phyloP scores from a whole-genome alignment of 2,329 filamentous ascomycete species.

The Botrytis elliptica region DNA sequence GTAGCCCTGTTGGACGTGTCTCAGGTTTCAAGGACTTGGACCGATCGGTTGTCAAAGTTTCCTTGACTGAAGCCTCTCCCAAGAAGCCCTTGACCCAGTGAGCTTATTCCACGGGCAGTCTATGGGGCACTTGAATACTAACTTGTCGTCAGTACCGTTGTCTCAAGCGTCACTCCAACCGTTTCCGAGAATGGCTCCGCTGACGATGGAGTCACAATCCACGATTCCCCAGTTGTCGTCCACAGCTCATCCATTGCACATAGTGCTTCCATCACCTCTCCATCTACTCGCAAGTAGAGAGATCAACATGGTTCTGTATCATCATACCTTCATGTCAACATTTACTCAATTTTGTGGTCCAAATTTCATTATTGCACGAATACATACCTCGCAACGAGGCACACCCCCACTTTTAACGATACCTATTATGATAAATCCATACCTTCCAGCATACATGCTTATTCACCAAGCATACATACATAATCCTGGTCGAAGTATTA shows the following conservation, averaged over 20 bases:
- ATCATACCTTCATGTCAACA: constrained; percentile 21
- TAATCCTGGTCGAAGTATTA: constrained; percentile 31
- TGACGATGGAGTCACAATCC: constrained; percentile 38
- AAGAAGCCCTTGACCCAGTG: constrained; percentile 35
- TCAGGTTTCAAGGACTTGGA: constrained; percentile 39
- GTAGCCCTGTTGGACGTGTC: constrained; percentile 29
- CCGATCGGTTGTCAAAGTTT: constrained; percentile 33
- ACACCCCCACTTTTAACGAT: constrained; percentile 30
- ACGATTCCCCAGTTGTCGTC: constrained; percentile 37
- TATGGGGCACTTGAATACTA: not conserved
- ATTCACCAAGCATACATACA: constrained; percentile 35
- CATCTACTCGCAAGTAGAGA: constrained; percentile 36
- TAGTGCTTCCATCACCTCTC: constrained; percentile 30
- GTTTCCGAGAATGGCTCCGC: constrained; percentile 39
- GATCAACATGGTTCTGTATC: constrained; percentile 1
- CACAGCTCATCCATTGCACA: constrained; percentile 27
- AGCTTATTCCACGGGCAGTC: constrained; percentile 18
- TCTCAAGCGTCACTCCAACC: constrained; percentile 34
- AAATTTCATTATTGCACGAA: constrained; percentile 25
- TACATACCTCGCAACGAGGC: constrained; percentile 24
- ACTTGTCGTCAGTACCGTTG: constrained; percentile 1
- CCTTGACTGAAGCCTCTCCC: constrained; percentile 32
- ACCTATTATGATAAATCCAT: constrained; percentile 23
- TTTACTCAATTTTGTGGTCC: constrained; percentile 24
- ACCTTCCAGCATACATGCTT: constrained; percentile 32